Conservation (phyloP, 345 rosid genomes). For the Hirschfeldia incana region DNA sequence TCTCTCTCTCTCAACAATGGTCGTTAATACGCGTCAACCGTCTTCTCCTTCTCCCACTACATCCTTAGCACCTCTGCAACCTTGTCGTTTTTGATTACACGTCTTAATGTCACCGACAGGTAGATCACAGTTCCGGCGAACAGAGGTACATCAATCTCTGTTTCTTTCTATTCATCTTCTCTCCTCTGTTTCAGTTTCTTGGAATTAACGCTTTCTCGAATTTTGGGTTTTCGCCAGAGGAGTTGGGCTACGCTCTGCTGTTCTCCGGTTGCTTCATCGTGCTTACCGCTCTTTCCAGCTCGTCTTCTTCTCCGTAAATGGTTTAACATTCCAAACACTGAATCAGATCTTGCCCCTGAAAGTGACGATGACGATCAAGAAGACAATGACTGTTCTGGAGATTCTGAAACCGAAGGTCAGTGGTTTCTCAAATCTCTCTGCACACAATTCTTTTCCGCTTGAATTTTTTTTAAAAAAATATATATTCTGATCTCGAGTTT, state of each 20-base stretch:
- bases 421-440: neutral
- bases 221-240: neutral
- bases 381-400: conserved; percentile 6
- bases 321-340: conserved; percentile 55
- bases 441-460: neutral
- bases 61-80: neutral
- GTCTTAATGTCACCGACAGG: conserved; percentile 16
- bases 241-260: conserved; percentile 43
- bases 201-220: neutral
- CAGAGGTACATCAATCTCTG: conserved; percentile 21
- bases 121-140: conserved; percentile 8
- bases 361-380: conserved; percentile 9
- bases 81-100: neutral
- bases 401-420: conserved; percentile 13
- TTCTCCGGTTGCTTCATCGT: conserved; percentile 60
- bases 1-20: conserved; percentile 11
- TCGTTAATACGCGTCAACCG: conserved; percentile 22
- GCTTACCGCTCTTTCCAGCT: conserved; percentile 78
- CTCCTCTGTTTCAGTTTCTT: neutral
- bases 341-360: neutral
- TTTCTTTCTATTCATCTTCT: conserved; percentile 4
- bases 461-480: neutral
- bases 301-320: conserved; percentile 67
- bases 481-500: neutral
- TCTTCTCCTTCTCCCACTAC: neutral